These are phyloP conservation scores for Kodamaea restingae DNA, from an alignment of 805 yeast species.

Conservation along the genomic window DNA sequence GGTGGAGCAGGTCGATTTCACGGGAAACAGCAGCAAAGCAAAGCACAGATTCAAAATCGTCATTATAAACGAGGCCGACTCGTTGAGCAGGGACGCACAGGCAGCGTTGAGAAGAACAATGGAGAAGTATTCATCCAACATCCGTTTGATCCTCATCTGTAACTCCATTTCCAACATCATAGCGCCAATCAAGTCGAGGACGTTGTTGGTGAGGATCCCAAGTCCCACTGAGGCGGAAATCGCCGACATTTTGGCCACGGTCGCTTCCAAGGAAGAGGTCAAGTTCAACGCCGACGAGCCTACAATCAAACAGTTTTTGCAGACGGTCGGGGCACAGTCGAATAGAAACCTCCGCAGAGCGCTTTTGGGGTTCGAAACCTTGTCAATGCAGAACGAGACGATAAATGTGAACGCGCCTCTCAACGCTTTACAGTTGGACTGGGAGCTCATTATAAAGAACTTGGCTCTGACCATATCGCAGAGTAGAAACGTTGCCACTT, in stretches of 20 bases:
- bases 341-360: conserved; percentile 77
- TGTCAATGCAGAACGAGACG: conserved; percentile 63
- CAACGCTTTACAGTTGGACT: conserved; percentile 69
- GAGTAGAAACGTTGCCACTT: conserved; percentile 60
- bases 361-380: conserved; percentile 75
- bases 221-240: conserved; percentile 69
- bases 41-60: conserved; percentile 69
- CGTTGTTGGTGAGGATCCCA: conserved; percentile 80
- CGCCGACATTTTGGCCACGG: conserved; percentile 46
- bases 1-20: conserved; percentile 88
- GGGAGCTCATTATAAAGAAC: conserved; percentile 76
- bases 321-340: conserved; percentile 50
- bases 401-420: conserved; percentile 39
- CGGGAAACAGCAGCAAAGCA: conserved; percentile 35
- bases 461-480: conserved; percentile 57
- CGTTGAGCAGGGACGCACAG: conserved; percentile 87
- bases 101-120: conserved; percentile 93
- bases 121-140: conserved; percentile 89
- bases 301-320: conserved; percentile 34
- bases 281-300: conserved; percentile 39
- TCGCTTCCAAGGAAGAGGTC: conserved; percentile 56
- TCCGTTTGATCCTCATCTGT: conserved; percentile 79
- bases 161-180: conserved; percentile 90
- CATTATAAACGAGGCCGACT: conserved; percentile 87
- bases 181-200: conserved; percentile 91